Evolutionary conservation across 2,329 filamentous ascomycete genomes (phyloP), one percentile per base, ranked within the genome.

Genomic region (Ophiostoma ips): DNA sequence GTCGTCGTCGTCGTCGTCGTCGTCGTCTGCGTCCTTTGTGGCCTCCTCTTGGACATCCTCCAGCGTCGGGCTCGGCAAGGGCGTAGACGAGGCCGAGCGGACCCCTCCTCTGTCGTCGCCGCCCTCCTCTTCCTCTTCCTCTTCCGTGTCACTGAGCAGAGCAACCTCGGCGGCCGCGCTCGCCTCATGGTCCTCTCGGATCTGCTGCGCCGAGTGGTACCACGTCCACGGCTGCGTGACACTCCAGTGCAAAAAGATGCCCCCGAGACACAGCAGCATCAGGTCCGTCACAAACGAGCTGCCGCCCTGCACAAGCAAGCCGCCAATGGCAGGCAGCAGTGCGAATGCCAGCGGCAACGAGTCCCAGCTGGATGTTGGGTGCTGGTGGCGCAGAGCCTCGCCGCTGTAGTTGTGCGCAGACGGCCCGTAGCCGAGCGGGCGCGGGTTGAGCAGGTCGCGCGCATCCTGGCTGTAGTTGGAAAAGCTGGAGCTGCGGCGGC

Each of bases 191-290:
- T 68, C 65, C 24, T 75, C 66, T 31, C 77, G 74, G 35, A 83
- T 66, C 51, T 77, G 69, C 59, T 85, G 83, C 0, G 84, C 81
- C 2, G 81, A 78, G 56, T 77, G 73, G 64, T 88, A 88, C 84
- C 84, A 88, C 49, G 78, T 72, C 89, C 90, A 96, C 58, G 90
- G 90, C 57, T 92, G 72, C 50, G 87, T 83, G 40, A 95, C 83
- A 46, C 86, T 89, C 87, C 88, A 95, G 62, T 95, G 89, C 54
- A 96, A 70, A 60, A 95, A 94, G 41, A 95, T 75, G 5, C 83
- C 86, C 2, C 86, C 85, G 54, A 96, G 66, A 3, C 76, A 79
- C 31, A 96, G 68, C 33, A 96, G 71, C 58, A 92, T 83, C 28
- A 94, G 67, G 64, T 96, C 90, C 0, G 88, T 95, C 50, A 89